Evolutionary conservation across 495 filamentous ascomycete species (phyloP).

Genomic region (Achaetomiella virescens): DNA sequence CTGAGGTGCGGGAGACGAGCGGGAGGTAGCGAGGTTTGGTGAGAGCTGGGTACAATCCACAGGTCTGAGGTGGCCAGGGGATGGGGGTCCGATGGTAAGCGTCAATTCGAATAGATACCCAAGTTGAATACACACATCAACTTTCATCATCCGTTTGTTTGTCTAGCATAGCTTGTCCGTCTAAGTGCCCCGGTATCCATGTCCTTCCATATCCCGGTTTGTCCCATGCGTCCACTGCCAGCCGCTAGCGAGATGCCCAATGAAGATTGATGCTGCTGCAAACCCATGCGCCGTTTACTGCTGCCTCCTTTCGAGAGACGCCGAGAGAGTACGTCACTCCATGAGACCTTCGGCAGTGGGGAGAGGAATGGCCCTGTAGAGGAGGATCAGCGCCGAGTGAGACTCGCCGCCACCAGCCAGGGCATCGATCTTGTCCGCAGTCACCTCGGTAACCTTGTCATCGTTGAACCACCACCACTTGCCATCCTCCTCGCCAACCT

Average conservation of each 20-base stretch:
- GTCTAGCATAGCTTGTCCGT: neutral
- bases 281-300: no score
- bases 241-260: no score
- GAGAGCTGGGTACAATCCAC: no score
- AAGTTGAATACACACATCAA: neutral
- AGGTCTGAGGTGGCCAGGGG: no score
- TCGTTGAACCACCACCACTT: slow-evolving; percentile 99
- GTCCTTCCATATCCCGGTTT: neutral
- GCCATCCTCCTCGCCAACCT: slow-evolving; percentile 71
- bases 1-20: neutral
- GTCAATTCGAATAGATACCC: no score
- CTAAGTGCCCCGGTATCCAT: slow-evolving; percentile 2
- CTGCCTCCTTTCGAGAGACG: neutral
- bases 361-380: slow-evolving; percentile 77
- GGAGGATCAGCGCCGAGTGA: slow-evolving; percentile 86
- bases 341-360: slow-evolving; percentile 41
- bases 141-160: neutral
- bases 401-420: slow-evolving; percentile 92
- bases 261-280: no score
- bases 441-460: slow-evolving; percentile 92
- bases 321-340: neutral
- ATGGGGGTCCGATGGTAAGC: no score
- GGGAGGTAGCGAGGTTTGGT: no score
- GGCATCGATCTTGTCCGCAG: slow-evolving; percentile 81
- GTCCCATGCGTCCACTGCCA: neutral